Base-by-base conservation (phyloP, 2,329 filamentous ascomycete species). In the Phaeosphaeriaceae sp. region DNA sequence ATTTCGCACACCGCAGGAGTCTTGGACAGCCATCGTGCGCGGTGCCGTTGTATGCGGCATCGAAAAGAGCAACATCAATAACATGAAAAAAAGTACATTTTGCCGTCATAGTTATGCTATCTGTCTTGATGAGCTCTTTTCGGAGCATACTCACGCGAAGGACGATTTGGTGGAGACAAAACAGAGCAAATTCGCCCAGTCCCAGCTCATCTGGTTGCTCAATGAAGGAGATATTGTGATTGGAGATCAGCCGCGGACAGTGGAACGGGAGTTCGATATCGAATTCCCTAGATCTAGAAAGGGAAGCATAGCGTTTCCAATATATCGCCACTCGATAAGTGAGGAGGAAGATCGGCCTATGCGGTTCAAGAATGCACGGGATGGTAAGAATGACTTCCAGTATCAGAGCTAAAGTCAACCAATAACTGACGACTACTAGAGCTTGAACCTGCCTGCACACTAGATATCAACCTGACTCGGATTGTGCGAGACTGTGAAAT, bases 21-120 rank as follows among this genome's bases (percentile, higher is more conserved):
- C 57, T 21, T 58, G 62, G 66, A 42, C 64, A 29, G 52, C 54
- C 5, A 52, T 60, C 38, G 59, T 63, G 17, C 60, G 42, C 43
- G 65, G 65, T 13, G 61, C 64, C 8, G 57, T 63, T 3, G 47
- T 65, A n/a, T 63, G 51, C 26, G 65, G 63, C 15, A 58, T 68
- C 18, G 63, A 66, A 41, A 66, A 63, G 36, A 20, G 16, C 3
- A 48, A 18, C 4, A 36, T 45, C 12, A 37, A 33, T 15, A 60
- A 52, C 18, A 38, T 62, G 12, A 44, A 47, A 3, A 33, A 26
- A n/a, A 55, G 59, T 12, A 51, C 34, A 9, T 34, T 48, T 6
- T 56, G 59, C 35, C 42, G 48, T 16, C 52, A 59, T 36, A 55
- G 49, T 29, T 67, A 66, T 36, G 61, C 59, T 23, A 50, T 66